Base-by-base conservation (phyloP, 2,329 filamentous ascomycete species). In the Scytalidium lignicola region DNA sequence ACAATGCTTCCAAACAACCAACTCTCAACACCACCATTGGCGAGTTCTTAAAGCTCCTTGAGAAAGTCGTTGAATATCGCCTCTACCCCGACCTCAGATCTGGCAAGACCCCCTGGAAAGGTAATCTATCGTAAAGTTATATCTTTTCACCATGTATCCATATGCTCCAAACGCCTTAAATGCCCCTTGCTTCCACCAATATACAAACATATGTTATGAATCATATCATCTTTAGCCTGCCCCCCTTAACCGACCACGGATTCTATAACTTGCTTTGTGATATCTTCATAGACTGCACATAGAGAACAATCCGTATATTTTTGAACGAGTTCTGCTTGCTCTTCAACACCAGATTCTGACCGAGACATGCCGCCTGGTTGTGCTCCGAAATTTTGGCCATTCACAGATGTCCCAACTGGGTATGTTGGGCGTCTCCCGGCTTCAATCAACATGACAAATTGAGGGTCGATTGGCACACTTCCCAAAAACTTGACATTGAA, bases 391-490 rank as follows among this genome's bases (percentile, higher is more conserved):
- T 82, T 75, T 50, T 73, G 67, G 1, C 83, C 83, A 51, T 79
- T 73, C 22, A 87, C 69, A 23, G 74, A 61, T 1, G 85, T 90
- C 1, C 87, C 86, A 50, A 78, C 71, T 0, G 86, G 86, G 64
- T 91, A 90, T 15, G 72, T 72, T 13, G 87, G 88, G 54, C 73
- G 67, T 51, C 66, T 71, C 13, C 75, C 79, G 51, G 88, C 89
- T 67, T 97, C 92, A 40, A 99, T 82, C 62, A 99, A 69, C 57
- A 86, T 79, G 43, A 93, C 87, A 65, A 97, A 96, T 61, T 91
- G 88, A 18, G 90, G 88, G 70, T 99, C 93, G 62, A 99, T 90
- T 1, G 93, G 93, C 32, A 97, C 83, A 22, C 82, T 83, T 2
- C 91, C 93, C 47, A 97, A 69, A 61, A 96, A 97, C 15, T 79